Base-by-base conservation (phyloP, 2,329 filamentous ascomycete genomes). In the Diplodia sapinea region DNA sequence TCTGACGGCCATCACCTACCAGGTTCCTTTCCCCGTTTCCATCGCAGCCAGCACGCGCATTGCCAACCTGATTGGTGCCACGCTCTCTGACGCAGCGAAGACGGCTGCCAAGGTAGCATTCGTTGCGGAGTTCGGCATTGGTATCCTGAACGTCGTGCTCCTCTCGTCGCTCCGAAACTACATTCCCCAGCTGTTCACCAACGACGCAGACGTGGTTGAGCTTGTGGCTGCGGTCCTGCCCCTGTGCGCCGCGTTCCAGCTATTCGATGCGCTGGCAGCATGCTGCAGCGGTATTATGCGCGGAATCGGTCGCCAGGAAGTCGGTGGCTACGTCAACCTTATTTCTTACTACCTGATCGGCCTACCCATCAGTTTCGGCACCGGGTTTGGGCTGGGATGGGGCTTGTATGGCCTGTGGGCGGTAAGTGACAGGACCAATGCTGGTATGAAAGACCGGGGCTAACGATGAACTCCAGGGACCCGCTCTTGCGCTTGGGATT, bases 11-110 rank as follows among this genome's bases (percentile, higher is more conserved):
- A 87, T 96, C 29, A 92, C 91, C 0, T 98, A 93, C 82, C 93
- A 97, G 78, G 89, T 98, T 59, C 93, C 94, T 0, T 98, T 98
- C 81, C 92, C 94, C 0, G 87, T 97, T 69, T 92, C 90, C 38
- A 94, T 98, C 68, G 94, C 94, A 2, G 88, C 91, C 0, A 94
- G 91, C 13, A 98, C 94, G 0, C 89, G 94, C 0, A 88, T 97
- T 15, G 94, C 94, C 20, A 98, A 97, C 73, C 82, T 98, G 40
- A 96, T 98, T 70, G 95, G 94, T 9, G 94, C 94, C 0, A 90
- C 89, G 0, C 84, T 97, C 12, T 89, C 92, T 2, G 88, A 89
- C 55, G 91, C 94, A 0, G 94, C 94, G 17, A 92, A 89, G 75
- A 91, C 87, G 3, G 91, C 91, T 0, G 91, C 91, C n/a, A 89